Conservation (phyloP, 169 alveolate genomes). For the Eimeria praecox region DNA sequence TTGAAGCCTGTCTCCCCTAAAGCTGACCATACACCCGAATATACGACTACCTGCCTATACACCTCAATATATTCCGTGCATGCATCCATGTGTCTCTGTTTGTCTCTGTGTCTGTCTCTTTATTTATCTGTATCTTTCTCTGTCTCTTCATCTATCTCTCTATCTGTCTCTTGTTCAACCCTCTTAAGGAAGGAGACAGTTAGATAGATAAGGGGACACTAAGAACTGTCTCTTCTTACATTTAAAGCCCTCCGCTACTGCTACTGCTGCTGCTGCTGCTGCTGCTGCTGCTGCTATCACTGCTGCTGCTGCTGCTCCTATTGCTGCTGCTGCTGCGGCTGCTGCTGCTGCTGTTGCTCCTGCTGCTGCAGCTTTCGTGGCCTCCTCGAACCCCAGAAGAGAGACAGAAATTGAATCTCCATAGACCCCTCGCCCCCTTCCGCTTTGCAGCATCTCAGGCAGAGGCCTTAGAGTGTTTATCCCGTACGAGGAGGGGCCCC, state of each 20-base stretch:
- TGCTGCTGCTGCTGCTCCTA: background rate
- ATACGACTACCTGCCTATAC: too few relatives aligned
- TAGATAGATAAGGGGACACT: too few relatives aligned
- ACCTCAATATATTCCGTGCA: too few relatives aligned
- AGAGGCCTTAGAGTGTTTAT: background rate
- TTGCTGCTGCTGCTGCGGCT: background rate
- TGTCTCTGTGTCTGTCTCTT: background rate
- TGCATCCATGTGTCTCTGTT: too few relatives aligned
- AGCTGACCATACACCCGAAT: too few relatives aligned
- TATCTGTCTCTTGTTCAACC: too few relatives aligned
- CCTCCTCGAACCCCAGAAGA: constrained; percentile 15
- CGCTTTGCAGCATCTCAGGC: constrained; percentile 15
- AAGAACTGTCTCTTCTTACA: too few relatives aligned
- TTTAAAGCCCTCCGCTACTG: background rate
- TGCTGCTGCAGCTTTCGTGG: constrained; percentile 39
- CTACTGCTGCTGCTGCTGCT: background rate
- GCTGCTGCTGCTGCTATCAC: background rate
- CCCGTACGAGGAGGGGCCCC: background rate
- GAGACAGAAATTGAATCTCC: background rate
- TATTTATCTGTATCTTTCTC: too few relatives aligned
- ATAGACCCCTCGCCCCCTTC: constrained; percentile 4
- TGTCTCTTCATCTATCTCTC: too few relatives aligned
- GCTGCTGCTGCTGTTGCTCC: background rate
- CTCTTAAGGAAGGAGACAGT: too few relatives aligned
- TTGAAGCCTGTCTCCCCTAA: background rate